A percentile compares a stretch with the other conserved stretches of the same genome.
Evolutionary conservation across 805 yeast species (phyloP).

Genomic region (Starmera quercuum): DNA sequence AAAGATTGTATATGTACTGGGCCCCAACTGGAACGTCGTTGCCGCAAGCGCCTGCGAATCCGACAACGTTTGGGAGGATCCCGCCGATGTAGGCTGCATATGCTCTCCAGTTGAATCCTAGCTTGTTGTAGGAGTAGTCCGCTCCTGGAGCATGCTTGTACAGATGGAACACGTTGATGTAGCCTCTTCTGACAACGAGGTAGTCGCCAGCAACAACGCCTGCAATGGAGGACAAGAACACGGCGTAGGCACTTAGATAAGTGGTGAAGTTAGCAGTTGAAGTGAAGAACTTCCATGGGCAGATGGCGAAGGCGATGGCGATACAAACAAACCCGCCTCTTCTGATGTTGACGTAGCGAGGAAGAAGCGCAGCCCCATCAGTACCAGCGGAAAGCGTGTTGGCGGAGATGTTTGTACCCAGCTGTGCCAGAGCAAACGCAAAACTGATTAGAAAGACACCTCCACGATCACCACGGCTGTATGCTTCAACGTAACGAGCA

Average conservation of each 20-base stretch:
- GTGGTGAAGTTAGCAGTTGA: constrained; percentile 71
- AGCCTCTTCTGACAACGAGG: constrained; percentile 66
- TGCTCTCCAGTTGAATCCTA: constrained; percentile 82
- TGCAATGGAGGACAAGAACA: constrained; percentile 76
- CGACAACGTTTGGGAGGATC: constrained; percentile 76
- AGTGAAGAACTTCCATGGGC: constrained; percentile 78
- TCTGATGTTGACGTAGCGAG: constrained; percentile 61
- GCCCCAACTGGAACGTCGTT: constrained; percentile 79
- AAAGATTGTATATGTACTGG: constrained; percentile 59
- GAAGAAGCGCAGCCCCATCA: constrained; percentile 60
- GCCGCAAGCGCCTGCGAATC: constrained; percentile 79
- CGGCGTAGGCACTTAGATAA: constrained; percentile 73
- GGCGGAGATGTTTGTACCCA: constrained; percentile 72
- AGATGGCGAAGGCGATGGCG: constrained; percentile 55
- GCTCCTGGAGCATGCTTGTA: constrained; percentile 37
- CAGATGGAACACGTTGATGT: constrained; percentile 53
- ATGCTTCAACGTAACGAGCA: constrained; percentile 48
- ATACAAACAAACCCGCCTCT: constrained; percentile 82
- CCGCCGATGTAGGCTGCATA: constrained; percentile 74
- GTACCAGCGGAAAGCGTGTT: constrained; percentile 69
- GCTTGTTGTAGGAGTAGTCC: constrained; percentile 50
- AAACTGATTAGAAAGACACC: constrained; percentile 72
- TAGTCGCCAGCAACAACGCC: constrained; percentile 71
- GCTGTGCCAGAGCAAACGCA: constrained; percentile 67
- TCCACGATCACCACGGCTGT: constrained; percentile 55